Base-by-base conservation (phyloP, 1,284 basidiomycete genomes). In the Vanrija humicola region DNA sequence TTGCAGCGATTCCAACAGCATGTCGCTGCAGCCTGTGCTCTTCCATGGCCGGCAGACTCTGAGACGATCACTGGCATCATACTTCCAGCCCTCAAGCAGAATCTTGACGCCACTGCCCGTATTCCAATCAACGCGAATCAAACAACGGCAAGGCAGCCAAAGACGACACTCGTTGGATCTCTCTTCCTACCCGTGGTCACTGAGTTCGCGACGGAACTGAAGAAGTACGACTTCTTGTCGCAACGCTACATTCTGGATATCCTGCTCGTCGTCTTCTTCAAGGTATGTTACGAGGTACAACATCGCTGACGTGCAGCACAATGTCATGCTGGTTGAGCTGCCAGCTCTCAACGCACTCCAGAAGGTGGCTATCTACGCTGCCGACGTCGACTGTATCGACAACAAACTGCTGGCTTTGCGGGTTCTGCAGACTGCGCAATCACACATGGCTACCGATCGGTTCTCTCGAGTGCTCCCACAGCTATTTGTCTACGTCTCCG, bases 1-100 rank as follows among this genome's bases (percentile, higher is more conserved):
- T 58, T 67, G 5, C 72, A 74, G 46, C 53, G 64, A 6, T 70
- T 74, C 52, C 71, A 73, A 39, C 70, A 67, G 47, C 69, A 70
- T 43, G 70, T 72, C 4, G 68, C 68, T 10, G 63, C 67, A 0
- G 59, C 62, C 1, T 67, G 66, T 18, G 54, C 59, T 5, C 34
- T 60, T 5, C 70, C 70, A 0, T 72, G 68, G 66, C 50, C 53
- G 2, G 29, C 38, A 3, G 55, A 54, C 3, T 28, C 52, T 5
- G 50, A 62, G 19, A 59, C 65, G 0, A 42, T 72, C 26, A 64
- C 64, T 0, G 52, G 58, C 8, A 49, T 70, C 9, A 48, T 74
- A 5, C 50, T 74, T 0, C 71, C 72, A 1, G 61, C 66, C 8
- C 48, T 74, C 15, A 59, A 67, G 43, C 47, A 53, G 9, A 58